A percentile compares a stretch with the other conserved stretches of the same genome.
phyloP scores from a whole-genome alignment of 352 stramenopile genomes.

The Phytopythium vexans region DNA sequence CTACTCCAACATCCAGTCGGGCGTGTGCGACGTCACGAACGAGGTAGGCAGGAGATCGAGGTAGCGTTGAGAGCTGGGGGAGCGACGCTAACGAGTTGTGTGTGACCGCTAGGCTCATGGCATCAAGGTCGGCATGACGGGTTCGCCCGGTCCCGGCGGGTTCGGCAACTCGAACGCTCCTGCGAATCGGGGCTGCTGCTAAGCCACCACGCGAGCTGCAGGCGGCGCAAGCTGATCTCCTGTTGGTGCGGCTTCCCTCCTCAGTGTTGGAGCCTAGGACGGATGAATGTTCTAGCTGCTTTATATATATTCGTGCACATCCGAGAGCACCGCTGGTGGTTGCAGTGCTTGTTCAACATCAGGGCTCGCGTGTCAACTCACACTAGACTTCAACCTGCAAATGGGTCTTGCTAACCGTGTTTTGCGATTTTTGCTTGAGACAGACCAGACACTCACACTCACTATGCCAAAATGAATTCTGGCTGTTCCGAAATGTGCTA shows the following conservation, averaged over 20 bases:
- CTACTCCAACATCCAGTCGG: constrained; percentile 94
- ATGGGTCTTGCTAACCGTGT: no score
- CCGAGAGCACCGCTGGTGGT: background rate
- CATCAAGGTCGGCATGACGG: constrained; percentile 89
- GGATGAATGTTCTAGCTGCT: background rate
- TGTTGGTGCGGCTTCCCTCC: background rate
- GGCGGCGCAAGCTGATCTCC: background rate
- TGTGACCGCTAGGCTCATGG: constrained; percentile 58
- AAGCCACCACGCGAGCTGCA: constrained; percentile 13
- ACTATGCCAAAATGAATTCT: no score
- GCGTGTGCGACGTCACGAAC: constrained; percentile 94
- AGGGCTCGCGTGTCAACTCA: no score
- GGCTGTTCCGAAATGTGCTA: no score
- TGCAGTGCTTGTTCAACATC: no score
- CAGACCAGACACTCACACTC: no score
- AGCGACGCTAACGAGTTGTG: background rate
- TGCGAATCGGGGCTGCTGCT: constrained; percentile 77
- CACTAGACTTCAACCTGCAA: no score
- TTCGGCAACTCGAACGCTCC: constrained; percentile 78
- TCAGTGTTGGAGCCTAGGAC: background rate
- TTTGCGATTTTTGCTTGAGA: no score
- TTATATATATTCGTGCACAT: constrained; percentile 1
- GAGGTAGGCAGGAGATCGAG: constrained; percentile 48
- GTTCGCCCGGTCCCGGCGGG: constrained; percentile 65
- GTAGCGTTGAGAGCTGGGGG: background rate